A percentile compares a stretch with the other conserved stretches of the same genome.
phyloP scores from a whole-genome alignment of 2,329 filamentous ascomycete species.

The Raffaelea albimanens region DNA sequence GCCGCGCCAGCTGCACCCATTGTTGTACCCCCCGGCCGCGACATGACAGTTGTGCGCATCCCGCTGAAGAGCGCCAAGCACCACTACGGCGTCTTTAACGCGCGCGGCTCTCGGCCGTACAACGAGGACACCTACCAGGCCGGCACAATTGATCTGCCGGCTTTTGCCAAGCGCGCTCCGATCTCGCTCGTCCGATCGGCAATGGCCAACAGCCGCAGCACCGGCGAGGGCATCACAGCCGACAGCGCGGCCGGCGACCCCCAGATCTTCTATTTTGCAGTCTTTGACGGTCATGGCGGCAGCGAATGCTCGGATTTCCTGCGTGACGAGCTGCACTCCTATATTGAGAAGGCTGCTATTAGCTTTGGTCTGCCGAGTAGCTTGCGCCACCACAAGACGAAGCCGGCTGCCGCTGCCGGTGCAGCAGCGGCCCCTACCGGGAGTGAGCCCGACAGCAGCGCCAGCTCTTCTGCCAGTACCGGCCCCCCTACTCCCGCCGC shows the following conservation, averaged over 20 bases:
- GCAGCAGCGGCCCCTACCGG: neutral
- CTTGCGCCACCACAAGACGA: slow-evolving; percentile 34
- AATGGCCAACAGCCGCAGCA: slow-evolving; percentile 37
- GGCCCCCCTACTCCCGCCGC: too few relatives aligned
- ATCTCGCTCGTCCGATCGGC: slow-evolving; percentile 42
- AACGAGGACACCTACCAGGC: slow-evolving; percentile 95
- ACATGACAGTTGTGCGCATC: slow-evolving; percentile 90
- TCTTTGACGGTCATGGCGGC: slow-evolving; percentile 95
- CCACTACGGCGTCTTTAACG: slow-evolving; percentile 76
- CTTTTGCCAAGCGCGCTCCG: slow-evolving; percentile 79
- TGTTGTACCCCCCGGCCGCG: slow-evolving; percentile 42
- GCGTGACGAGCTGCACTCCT: slow-evolving; percentile 73
- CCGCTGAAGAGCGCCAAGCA: slow-evolving; percentile 90
- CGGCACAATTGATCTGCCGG: slow-evolving; percentile 82
- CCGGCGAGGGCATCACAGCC: slow-evolving; percentile 56
- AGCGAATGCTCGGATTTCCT: slow-evolving; percentile 81
- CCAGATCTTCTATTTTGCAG: slow-evolving; percentile 93
- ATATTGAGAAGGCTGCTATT: slow-evolving; percentile 72
- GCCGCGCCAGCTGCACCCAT: slow-evolving; percentile 46
- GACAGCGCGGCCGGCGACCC: slow-evolving; percentile 73
- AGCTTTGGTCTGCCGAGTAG: slow-evolving; percentile 73
- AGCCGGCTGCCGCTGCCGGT: neutral
- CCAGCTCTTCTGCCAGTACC: too few relatives aligned
- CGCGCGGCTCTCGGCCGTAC: slow-evolving; percentile 72
- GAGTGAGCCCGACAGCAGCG: neutral